A percentile compares a stretch with the other conserved stretches of the same genome.
phyloP scores from a whole-genome alignment of 768 basidiomycete genomes.

The Boletus sp. region DNA sequence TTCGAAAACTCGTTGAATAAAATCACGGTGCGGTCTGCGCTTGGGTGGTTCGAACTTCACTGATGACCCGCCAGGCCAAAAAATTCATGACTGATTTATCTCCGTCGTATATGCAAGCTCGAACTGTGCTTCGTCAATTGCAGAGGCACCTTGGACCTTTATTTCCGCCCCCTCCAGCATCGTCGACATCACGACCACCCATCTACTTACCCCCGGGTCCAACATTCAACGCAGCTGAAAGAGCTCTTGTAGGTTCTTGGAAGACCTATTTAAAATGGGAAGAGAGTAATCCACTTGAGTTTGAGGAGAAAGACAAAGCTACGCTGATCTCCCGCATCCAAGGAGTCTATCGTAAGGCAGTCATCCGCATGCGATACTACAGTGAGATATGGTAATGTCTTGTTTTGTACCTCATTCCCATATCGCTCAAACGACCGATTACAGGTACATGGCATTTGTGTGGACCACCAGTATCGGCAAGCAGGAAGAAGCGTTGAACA shows the following conservation, averaged over 20 bases:
- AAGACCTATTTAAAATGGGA: slow-evolving; percentile 94
- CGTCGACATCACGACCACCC: slow-evolving; percentile 38
- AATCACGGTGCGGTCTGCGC: slow-evolving; percentile 57
- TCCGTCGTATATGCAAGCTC: slow-evolving; percentile 93
- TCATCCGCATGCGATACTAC: slow-evolving; percentile 91
- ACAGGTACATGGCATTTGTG: slow-evolving; percentile 87
- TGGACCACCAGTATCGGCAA: slow-evolving; percentile 78
- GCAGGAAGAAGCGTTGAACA: slow-evolving; percentile 76
- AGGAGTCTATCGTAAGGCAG: slow-evolving; percentile 84
- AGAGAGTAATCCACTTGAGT: slow-evolving; percentile 88
- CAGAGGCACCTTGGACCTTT: slow-evolving; percentile 65
- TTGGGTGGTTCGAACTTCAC: background rate
- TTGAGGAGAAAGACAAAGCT: slow-evolving; percentile 78
- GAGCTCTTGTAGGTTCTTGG: slow-evolving; percentile 81
- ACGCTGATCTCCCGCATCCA: slow-evolving; percentile 69
- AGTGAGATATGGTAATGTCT: slow-evolving; percentile 83
- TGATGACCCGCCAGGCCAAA: slow-evolving; percentile 61
- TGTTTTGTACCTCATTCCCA: background rate
- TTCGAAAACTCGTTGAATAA: slow-evolving; percentile 90
- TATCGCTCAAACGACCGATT: slow-evolving; percentile 12
- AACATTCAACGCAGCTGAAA: slow-evolving; percentile 69
- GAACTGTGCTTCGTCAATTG: slow-evolving; percentile 82
- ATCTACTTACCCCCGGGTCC: slow-evolving; percentile 70
- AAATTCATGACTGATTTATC: slow-evolving; percentile 94
- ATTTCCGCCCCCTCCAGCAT: slow-evolving; percentile 49